Evolutionary conservation across 208 protist genomes (phyloP), one percentile per base, ranked within the genome.

Genomic region (Wallacemonas rigidus): DNA sequence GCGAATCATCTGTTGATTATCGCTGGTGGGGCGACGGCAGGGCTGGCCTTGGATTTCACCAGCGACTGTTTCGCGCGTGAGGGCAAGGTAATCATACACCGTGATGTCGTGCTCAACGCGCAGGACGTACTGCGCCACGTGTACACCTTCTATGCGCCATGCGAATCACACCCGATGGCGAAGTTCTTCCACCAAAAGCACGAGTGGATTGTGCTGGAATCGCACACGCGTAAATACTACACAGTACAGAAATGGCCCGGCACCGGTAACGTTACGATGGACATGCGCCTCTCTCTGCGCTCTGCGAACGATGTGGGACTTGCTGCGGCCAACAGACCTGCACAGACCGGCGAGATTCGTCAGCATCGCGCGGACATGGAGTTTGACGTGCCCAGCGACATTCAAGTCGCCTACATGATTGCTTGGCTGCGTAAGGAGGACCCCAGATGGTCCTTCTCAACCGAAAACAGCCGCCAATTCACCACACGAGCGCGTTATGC

Each of bases 351-450:
- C 17, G 93, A 97, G 69, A 87, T 93, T 14, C 85, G 81, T 38
- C 89, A 91, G 72, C 90, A 89, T 63, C 88, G 93, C 36, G 70
- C 80, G 3, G 90, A 97, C 67, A 87, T 92, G 82, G 89, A 97
- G 77, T 97, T 97, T 69, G 93, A 97, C 58, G 73, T 95, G 26
- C 89, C 93, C 2, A 91, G 79, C 67, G 88, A 95, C 54, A 81
- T 97, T 35, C 86, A 85, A 55, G 86, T 97, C 44, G 93, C 93
- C 6, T 97, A 97, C 76, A 88, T 97, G 85, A 95, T 97, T 78
- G 93, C 90, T 8, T 97, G 93, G 90, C 80, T 95, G 67, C 85
- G 93, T 64, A 97, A 97, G 67, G 93, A 97, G 67, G 93, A 97
- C 75, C 93, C 93, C 41, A 87, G 93, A 35, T 97, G 93, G 93